phyloP scores from a whole-genome alignment of 495 filamentous ascomycete species.

The Aspergillus affinis region DNA sequence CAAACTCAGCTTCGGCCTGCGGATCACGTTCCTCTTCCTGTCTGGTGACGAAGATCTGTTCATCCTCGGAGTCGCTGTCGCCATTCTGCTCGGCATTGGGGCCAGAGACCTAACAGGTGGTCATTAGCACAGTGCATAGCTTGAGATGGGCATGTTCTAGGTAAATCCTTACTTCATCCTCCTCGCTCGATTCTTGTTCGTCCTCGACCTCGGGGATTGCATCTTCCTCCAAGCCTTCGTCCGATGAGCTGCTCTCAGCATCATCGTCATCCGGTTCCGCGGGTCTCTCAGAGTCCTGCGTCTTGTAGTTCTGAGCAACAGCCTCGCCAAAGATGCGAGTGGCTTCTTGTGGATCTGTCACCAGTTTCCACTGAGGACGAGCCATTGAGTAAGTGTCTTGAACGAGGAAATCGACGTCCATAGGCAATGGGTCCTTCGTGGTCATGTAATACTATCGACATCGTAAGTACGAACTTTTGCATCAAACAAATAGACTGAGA shows the following conservation, averaged over 20 bases:
- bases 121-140: constrained; percentile 4
- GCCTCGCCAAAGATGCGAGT: constrained; percentile 81
- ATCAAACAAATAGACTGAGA: background rate
- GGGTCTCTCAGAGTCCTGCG: constrained; percentile 64
- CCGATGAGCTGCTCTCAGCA: constrained; percentile 59
- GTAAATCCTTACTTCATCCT: constrained; percentile 47
- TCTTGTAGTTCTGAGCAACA: constrained; percentile 83
- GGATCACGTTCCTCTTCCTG: constrained; percentile 90
- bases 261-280: constrained; percentile 65
- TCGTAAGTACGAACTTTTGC: constrained; percentile 19
- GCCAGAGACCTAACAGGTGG: constrained; percentile 46
- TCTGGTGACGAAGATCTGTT: constrained; percentile 85
- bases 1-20: constrained; percentile 94
- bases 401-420: constrained; percentile 96
- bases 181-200: constrained; percentile 58
- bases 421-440: constrained; percentile 88
- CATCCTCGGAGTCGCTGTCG: constrained; percentile 65
- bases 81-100: constrained; percentile 43
- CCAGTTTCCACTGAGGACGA: constrained; percentile 88
- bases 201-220: constrained; percentile 56
- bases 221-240: constrained; percentile 61
- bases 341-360: constrained; percentile 78
- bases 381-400: constrained; percentile 86
- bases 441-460: constrained; percentile 80
- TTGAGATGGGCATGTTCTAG: background rate